Conservation (phyloP, 345 rosid genomes). For the Passiflora organensis region DNA sequence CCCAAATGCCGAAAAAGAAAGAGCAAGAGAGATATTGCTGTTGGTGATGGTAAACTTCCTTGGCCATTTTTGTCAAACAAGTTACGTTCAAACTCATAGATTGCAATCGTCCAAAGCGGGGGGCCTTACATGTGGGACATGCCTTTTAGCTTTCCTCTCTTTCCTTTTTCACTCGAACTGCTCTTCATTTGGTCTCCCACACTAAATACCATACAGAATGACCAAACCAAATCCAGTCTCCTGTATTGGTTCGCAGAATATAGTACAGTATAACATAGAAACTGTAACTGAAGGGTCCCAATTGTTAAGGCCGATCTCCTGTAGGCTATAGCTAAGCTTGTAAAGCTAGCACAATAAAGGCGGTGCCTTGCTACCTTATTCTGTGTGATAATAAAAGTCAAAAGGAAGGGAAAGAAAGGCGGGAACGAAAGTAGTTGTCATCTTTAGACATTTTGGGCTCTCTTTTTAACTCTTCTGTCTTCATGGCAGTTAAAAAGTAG, state of each 20-base stretch:
- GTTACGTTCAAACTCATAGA: slow-evolving; percentile 32
- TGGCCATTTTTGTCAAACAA: slow-evolving; percentile 41
- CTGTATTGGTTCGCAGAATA: neutral
- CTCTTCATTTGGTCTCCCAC: neutral
- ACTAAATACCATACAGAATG: neutral
- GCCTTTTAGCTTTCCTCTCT: neutral
- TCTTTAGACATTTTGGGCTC: slow-evolving; percentile 22
- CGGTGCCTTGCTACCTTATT: neutral
- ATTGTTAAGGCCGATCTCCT: neutral
- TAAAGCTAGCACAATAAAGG: neutral
- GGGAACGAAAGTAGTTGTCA: slow-evolving; percentile 28
- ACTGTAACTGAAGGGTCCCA: neutral
- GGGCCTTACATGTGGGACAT: slow-evolving; percentile 42
- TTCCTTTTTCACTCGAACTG: neutral
- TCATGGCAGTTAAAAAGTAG: neutral
- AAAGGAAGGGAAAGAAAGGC: slow-evolving; percentile 9
- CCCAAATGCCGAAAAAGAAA: slow-evolving; percentile 27
- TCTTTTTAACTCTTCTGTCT: slow-evolving; percentile 11
- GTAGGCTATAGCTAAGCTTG: too few species aligned
- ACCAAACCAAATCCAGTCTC: slow-evolving; percentile 1
- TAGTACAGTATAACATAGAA: neutral
- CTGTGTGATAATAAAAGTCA: slow-evolving; percentile 17
- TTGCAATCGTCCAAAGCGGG: slow-evolving; percentile 36
- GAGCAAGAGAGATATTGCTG: slow-evolving; percentile 22
- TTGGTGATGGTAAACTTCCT: slow-evolving; percentile 18